A percentile compares a stretch with the other conserved stretches of the same genome.
Conservation (phyloP, 768 basidiomycete species). For the Rossbeevera mucosa region DNA sequence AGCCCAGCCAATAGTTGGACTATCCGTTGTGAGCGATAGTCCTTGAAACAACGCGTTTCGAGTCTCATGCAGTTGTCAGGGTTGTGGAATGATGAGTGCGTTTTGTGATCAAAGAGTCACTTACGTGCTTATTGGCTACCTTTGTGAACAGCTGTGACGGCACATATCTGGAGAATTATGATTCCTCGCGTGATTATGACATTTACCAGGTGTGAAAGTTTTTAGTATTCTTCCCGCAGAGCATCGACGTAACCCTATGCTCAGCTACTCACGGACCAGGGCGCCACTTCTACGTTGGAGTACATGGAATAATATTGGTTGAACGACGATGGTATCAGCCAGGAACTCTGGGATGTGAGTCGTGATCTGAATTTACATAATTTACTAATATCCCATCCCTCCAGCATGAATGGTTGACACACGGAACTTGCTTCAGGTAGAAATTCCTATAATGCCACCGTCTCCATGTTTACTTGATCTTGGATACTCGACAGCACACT, state of each 20-base stretch:
- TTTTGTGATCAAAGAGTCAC: constrained; percentile 1
- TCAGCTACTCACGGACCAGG: constrained; percentile 55
- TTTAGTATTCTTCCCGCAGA: not conserved
- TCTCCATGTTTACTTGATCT: not conserved
- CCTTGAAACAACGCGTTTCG: not conserved
- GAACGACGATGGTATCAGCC: constrained; percentile 52
- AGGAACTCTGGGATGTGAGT: constrained; percentile 66
- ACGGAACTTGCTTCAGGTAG: constrained; percentile 51
- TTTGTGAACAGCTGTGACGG: constrained; percentile 48
- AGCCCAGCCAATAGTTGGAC: constrained; percentile 71
- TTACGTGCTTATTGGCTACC: not conserved
- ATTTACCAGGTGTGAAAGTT: constrained; percentile 35
- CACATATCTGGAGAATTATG: constrained; percentile 32
- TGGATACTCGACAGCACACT: constrained; percentile 46
- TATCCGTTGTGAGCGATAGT: constrained; percentile 54
- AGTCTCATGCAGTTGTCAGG: constrained; percentile 33
- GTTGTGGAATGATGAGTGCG: constrained; percentile 63
- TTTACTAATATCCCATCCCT: constrained; percentile 7
- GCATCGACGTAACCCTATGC: not conserved
- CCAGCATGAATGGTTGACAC: constrained; percentile 67
- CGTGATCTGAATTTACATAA: not conserved
- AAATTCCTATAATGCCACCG: not conserved
- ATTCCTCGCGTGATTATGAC: constrained; percentile 43
- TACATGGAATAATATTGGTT: constrained; percentile 66
- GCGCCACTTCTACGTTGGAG: constrained; percentile 51